Evolutionary conservation across 1,284 basidiomycete genomes (phyloP).

Genomic region (Sporisorium graminicola): DNA sequence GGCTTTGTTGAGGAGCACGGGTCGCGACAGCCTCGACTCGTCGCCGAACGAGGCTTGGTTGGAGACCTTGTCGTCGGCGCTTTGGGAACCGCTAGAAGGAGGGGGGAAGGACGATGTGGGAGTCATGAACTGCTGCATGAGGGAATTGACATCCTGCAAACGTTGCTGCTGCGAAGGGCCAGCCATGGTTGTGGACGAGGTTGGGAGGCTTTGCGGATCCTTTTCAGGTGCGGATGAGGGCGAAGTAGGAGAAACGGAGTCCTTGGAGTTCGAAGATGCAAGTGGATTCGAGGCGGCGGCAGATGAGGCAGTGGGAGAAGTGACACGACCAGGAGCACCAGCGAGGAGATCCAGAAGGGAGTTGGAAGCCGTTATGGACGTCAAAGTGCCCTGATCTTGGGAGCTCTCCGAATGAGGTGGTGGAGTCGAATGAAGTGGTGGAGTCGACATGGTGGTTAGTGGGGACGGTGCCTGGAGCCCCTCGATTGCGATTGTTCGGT

Average conservation of each 20-base stretch:
- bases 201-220: neutral
- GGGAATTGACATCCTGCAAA: conserved; percentile 16
- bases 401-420: conserved; percentile 2
- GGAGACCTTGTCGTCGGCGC: conserved; percentile 4
- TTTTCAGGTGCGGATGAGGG: neutral
- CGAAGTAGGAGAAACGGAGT: neutral
- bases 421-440: conserved; percentile 14
- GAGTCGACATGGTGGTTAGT: conserved; percentile 16
- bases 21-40: neutral
- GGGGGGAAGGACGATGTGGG: conserved; percentile 13
- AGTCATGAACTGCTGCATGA: conserved; percentile 43
- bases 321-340: conserved; percentile 36
- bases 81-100: conserved; percentile 6
- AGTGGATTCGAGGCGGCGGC: neutral
- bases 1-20: conserved; percentile 21
- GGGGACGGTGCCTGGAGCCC: neutral
- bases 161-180: conserved; percentile 7
- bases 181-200: conserved; percentile 7
- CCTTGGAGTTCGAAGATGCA: neutral
- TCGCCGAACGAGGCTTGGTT: neutral
- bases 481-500: neutral
- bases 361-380: conserved; percentile 24
- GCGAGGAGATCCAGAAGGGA: conserved; percentile 44
- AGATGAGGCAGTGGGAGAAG: conserved; percentile 23
- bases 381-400: neutral